Conservation (phyloP, 345 rosid species). For the Odontarrhena argentea region DNA sequence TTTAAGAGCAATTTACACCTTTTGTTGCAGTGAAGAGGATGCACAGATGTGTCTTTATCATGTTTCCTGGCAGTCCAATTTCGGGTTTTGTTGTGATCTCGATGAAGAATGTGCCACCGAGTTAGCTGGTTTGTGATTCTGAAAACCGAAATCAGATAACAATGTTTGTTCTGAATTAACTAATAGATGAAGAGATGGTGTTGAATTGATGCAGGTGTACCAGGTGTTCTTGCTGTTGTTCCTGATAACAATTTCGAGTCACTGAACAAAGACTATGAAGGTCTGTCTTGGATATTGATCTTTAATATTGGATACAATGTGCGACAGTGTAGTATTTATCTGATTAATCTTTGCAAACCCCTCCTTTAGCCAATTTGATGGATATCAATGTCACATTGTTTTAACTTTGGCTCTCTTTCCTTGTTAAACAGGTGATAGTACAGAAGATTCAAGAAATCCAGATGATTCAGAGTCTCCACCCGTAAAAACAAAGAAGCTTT, state of each 20-base stretch:
- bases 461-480: conserved; percentile 46
- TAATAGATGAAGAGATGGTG: neutral
- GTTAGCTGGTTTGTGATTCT: conserved; percentile 61
- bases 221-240: conserved; percentile 83
- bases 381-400: conserved; percentile 1
- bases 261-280: conserved; percentile 72
- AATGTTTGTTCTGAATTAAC: conserved; percentile 19
- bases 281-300: conserved; percentile 42
- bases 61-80: conserved; percentile 75
- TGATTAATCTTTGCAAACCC: neutral
- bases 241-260: conserved; percentile 67
- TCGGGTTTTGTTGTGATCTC: conserved; percentile 84
- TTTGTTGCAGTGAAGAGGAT: conserved; percentile 68
- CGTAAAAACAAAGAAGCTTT: conserved; percentile 76
- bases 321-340: neutral
- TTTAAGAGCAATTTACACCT: neutral
- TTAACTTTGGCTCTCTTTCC: conserved; percentile 15
- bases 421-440: conserved; percentile 20
- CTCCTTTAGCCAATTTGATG: conserved; percentile 21
- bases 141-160: conserved; percentile 1
- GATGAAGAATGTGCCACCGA: conserved; percentile 70
- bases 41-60: conserved; percentile 94
- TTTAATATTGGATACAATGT: neutral
- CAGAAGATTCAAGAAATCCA: conserved; percentile 22
- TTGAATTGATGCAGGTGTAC: conserved; percentile 59